Evolutionary conservation across 2,329 filamentous ascomycete species (phyloP).

Genomic region (Coniochaeta sp.): DNA sequence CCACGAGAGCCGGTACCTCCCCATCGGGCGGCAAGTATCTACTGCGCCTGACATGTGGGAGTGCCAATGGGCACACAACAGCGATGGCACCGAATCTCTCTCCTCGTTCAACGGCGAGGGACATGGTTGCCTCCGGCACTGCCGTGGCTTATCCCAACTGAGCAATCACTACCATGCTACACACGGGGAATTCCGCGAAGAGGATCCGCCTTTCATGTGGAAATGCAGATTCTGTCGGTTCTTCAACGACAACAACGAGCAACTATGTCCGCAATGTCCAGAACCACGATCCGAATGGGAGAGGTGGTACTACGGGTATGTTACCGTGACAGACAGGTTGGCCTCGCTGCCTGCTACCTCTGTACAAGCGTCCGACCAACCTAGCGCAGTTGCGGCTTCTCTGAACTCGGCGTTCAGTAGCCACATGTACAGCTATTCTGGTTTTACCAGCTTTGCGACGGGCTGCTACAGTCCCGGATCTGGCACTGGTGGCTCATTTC

Average conservation of each 20-base stretch:
- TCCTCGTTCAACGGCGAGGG: neutral
- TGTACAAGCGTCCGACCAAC: neutral
- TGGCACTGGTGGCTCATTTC: neutral
- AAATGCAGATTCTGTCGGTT: conserved; percentile 6
- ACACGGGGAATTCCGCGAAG: conserved; percentile 1
- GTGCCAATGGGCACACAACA: conserved; percentile 4
- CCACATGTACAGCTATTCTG: neutral
- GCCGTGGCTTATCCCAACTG: neutral
- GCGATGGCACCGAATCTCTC: neutral
- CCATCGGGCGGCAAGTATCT: conserved; percentile 6
- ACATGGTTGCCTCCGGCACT: conserved; percentile 2
- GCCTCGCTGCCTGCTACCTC: neutral
- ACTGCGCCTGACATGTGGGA: conserved; percentile 1
- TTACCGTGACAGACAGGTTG: neutral
- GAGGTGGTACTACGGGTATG: conserved; percentile 16
- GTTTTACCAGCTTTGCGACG: neutral
- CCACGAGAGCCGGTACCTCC: neutral
- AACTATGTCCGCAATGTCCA: conserved; percentile 1
- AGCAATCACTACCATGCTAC: conserved; percentile 2
- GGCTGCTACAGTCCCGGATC: neutral
- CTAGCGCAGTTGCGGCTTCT: neutral
- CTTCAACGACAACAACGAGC: neutral
- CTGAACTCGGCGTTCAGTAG: neutral
- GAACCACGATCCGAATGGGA: conserved; percentile 6
- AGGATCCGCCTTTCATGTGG: neutral